Conservation (phyloP, 139 green algal species). For the Coelastrella sp. region DNA sequence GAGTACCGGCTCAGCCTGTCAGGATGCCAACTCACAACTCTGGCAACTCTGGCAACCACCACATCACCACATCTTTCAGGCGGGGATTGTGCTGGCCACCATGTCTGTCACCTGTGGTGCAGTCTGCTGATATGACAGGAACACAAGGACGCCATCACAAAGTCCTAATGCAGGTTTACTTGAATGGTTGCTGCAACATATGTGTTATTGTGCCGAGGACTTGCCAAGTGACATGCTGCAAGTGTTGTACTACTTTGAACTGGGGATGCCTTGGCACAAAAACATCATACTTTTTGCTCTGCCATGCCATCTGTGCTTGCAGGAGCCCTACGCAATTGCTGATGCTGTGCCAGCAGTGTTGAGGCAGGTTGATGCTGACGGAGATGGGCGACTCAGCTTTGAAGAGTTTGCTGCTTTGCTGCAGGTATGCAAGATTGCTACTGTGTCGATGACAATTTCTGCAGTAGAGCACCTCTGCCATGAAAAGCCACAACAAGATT, state of each 20-base stretch:
- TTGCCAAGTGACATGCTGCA: no score
- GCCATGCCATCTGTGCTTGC: not conserved
- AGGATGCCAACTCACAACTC: no score
- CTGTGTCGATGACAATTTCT: not conserved
- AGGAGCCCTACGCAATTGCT: constrained; percentile 38
- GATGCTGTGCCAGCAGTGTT: constrained; percentile 67
- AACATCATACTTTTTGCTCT: not conserved
- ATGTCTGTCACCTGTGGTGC: no score
- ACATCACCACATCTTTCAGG: no score
- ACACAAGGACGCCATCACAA: no score
- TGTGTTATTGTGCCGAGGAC: no score
- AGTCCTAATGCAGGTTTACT: not conserved
- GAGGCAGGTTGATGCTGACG: constrained; percentile 62
- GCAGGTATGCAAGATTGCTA: constrained; percentile 18
- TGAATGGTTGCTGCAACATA: not conserved
- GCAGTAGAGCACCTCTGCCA: not conserved
- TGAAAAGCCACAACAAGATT: not conserved
- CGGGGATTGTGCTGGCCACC: no score
- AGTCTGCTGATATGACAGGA: no score
- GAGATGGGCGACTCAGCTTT: constrained; percentile 58
- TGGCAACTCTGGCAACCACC: no score
- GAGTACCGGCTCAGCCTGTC: no score
- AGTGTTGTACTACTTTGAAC: no score
- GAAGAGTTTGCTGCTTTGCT: constrained; percentile 45
- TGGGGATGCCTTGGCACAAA: no score